Conservation (phyloP, 176 grass and related monocot species). For the Tillandsia leiboldiana region DNA sequence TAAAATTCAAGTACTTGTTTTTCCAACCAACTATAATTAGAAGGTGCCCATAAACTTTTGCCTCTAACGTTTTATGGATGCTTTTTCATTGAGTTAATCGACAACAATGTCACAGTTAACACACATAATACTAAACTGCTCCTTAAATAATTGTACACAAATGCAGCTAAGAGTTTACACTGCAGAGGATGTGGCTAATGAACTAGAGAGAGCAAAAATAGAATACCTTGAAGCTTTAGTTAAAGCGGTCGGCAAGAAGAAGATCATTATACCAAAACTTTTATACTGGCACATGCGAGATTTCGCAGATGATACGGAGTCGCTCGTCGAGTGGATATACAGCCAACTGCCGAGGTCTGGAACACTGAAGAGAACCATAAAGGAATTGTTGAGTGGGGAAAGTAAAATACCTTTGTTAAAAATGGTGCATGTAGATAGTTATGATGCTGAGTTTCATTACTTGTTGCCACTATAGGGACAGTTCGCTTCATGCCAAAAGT, state of each 20-base stretch:
- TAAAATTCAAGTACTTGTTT: too few relatives aligned
- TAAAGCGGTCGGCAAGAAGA: slow-evolving; percentile 35
- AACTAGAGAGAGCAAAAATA: slow-evolving; percentile 72
- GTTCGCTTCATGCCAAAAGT: not conserved
- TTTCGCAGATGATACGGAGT: slow-evolving; percentile 84
- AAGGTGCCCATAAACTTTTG: too few relatives aligned
- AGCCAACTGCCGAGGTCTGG: slow-evolving; percentile 59
- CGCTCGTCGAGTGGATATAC: slow-evolving; percentile 87
- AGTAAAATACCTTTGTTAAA: slow-evolving; percentile 22
- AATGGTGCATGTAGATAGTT: slow-evolving; percentile 53
- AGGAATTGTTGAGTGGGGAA: slow-evolving; percentile 47
- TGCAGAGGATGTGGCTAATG: slow-evolving; percentile 59
- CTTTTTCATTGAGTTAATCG: not conserved
- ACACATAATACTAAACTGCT: not conserved
- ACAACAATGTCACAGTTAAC: not conserved
- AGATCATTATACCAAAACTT: slow-evolving; percentile 52
- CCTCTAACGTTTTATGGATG: too few relatives aligned
- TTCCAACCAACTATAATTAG: too few relatives aligned
- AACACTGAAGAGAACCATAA: slow-evolving; percentile 43
- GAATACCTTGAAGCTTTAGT: slow-evolving; percentile 72
- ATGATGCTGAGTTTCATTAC: slow-evolving; percentile 70
- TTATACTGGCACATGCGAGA: slow-evolving; percentile 87
- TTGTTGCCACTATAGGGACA: slow-evolving; percentile 36
- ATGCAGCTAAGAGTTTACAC: slow-evolving; percentile 79
- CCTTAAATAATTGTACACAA: not conserved